Evolutionary conservation across 2,329 filamentous ascomycete genomes (phyloP), one percentile per base, ranked within the genome.

Genomic region (Penicillium sp.): DNA sequence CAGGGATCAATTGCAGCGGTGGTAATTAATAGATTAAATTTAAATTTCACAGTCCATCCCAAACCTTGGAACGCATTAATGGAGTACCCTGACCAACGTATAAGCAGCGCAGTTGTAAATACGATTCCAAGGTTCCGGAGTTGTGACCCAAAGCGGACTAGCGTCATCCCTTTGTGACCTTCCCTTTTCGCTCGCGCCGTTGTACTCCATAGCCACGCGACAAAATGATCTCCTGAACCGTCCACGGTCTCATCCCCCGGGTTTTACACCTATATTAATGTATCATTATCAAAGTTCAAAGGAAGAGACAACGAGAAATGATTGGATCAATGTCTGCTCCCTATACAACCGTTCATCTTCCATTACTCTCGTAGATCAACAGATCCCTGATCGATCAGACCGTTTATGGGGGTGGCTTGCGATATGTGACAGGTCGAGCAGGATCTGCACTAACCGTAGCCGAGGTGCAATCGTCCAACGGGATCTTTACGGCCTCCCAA

Each of bases 351-450:
- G 13, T 23, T 33, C n/a, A 34, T 45, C 27, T 27, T 6, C 16
- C 6, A 34, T 16, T 2, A 16, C 38, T 34, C 7, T 51, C 49
- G 29, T 5, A 44, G 49, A 51, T 51, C 49, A 34, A 34, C 21
- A 44, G 49, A 51, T 51, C 49, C 50, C 45, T 53, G 62, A 64
- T 63, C 63, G 69, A 72, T 72, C 70, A 70, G 23, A 60, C 71
- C 70, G 71, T 73, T 73, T 68, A 72, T 68, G 70, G 70, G 70
- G 67, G 69, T 68, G 53, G 56, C 19, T 25, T 44, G 9, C 8
- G 5, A 23, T 51, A 60, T 66, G 64, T 72, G 71, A 72, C 70
- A 72, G 70, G 70, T 67, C 50, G 50, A 65, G 60, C 60, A 67
- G 60, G 65, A 67, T 67, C 65, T 67, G 65, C 65, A 67, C 65